phyloP scores from a whole-genome alignment of 2,329 filamentous ascomycete genomes.

The Lasiodiplodia gonubiensis region DNA sequence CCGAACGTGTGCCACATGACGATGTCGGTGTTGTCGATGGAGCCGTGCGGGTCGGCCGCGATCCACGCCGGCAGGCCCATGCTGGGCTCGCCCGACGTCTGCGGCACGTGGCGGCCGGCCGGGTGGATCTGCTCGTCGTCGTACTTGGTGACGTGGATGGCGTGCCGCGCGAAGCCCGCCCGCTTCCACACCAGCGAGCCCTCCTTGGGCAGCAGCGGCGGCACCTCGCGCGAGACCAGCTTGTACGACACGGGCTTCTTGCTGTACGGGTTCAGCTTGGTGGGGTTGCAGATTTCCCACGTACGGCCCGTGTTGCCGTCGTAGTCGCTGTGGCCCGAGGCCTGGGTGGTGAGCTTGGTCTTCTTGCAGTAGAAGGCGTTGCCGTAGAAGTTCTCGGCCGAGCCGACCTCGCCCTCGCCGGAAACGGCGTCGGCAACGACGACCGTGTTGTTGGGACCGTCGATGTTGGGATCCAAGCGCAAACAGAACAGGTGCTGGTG shows the following conservation, averaged over 20 bases:
- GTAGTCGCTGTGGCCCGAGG: constrained; percentile 77
- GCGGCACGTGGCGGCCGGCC: constrained; percentile 84
- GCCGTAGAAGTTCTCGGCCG: constrained; percentile 82
- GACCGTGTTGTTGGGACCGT: constrained; percentile 82
- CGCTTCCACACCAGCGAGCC: constrained; percentile 86
- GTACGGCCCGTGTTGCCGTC: constrained; percentile 78
- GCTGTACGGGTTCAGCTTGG: constrained; percentile 82
- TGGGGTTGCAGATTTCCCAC: constrained; percentile 90
- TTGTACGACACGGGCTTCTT: constrained; percentile 87
- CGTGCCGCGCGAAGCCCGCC: constrained; percentile 84
- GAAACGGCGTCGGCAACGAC: constrained; percentile 79
- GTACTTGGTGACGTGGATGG: constrained; percentile 88
- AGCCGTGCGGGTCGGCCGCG: constrained; percentile 66
- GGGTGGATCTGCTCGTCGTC: constrained; percentile 82
- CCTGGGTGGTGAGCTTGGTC: constrained; percentile 76
- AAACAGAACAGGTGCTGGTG: constrained; percentile 96
- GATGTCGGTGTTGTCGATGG: constrained; percentile 80
- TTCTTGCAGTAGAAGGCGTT: constrained; percentile 89
- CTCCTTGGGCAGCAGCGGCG: constrained; percentile 77
- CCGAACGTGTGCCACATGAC: constrained; percentile 96
- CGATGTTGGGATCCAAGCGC: constrained; percentile 84
- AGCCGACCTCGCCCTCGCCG: constrained; percentile 76
- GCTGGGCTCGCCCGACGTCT: constrained; percentile 81
- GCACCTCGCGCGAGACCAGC: constrained; percentile 84
- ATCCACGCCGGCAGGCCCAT: constrained; percentile 78